Base-by-base conservation (phyloP, 2,329 filamentous ascomycete species). In the Metarhizium rileyi region DNA sequence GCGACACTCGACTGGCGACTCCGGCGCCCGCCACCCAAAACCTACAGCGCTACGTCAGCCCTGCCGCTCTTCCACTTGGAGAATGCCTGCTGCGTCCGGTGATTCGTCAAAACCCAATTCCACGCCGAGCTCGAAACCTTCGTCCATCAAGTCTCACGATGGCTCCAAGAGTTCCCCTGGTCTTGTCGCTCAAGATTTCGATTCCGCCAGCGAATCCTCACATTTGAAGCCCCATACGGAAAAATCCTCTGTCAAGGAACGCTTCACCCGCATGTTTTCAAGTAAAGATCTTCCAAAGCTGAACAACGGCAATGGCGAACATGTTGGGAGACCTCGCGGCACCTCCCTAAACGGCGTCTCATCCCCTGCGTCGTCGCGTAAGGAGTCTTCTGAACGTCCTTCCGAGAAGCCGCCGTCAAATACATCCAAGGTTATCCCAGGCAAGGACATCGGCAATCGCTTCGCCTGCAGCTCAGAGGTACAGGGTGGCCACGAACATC, bases 401-500 rank as follows among this genome's bases (percentile, higher is more conserved):
- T 41, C 55, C 40, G 58, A 59, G 9, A 57, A 54, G 49, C 43
- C 58, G 9, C 53, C 60, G 18, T 53, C 53, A 35, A 65, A 66
- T 36, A 53, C 64, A 10, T 57, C 60, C 35, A 64, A 65, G 46
- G 44, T 61, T 1, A 48, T 61, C 8, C 52, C 61, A 8, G 53
- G 57, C 44, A 64, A 67, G 48, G 70, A 73, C 42, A 54, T 62
- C 23, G 63, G 66, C 9, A 70, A 75, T 54, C 76, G 80, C 56
- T 84, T 79, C 61, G 67, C 75, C 26, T 46, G 70, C 41, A 71
- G 74, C 49, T 56, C 71, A 22, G 74, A 77, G 5, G 66, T 70
- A 6, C 72, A 84, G 54, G 87, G 87, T 55, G 78, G 82, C 33
- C 93, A 98, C 62, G 84, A 87, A 60, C 93, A 98, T 65, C 81